phyloP scores from a whole-genome alignment of 1,139 yeast species.

The Geotrichum histeridarum region DNA sequence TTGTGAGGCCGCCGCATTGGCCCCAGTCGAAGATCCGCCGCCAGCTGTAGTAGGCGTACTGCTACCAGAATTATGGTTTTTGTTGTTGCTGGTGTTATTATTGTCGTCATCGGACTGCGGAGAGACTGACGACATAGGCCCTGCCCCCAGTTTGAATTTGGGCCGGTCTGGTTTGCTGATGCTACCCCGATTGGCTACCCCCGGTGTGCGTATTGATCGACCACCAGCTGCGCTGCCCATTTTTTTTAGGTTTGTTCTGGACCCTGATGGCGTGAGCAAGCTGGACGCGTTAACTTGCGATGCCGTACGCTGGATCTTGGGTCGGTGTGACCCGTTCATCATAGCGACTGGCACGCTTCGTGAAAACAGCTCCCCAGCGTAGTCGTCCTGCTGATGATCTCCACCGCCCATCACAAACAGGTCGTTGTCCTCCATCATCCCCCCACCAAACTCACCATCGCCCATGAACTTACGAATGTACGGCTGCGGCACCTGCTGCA shows the following conservation, averaged over 20 bases:
- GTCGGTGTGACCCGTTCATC: constrained; percentile 13
- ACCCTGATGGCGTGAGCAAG: constrained; percentile 13
- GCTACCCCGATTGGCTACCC: neutral
- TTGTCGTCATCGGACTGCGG: constrained; percentile 8
- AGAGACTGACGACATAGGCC: neutral
- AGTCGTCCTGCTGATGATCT: neutral
- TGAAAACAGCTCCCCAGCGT: constrained; percentile 8
- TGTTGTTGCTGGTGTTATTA: constrained; percentile 2
- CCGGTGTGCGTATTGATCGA: neutral
- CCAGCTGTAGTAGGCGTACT: too few species aligned
- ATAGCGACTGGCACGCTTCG: constrained; percentile 8
- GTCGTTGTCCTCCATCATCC: neutral
- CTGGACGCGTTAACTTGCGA: constrained; percentile 24
- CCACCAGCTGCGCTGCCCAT: constrained; percentile 13
- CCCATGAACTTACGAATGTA: neutral
- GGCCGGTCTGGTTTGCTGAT: neutral
- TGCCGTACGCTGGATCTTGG: constrained; percentile 24
- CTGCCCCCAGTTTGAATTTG: neutral
- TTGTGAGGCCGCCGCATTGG: constrained; percentile 7
- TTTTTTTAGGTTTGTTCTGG: constrained; percentile 10
- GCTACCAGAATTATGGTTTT: neutral
- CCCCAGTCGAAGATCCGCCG: constrained; percentile 2
- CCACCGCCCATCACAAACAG: constrained; percentile 1
- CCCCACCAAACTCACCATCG: constrained; percentile 2
- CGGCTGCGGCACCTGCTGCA: neutral